These are phyloP conservation scores for Diaporthe eres DNA, from an alignment of 2,329 filamentous ascomycete genomes.

Conservation along the genomic window DNA sequence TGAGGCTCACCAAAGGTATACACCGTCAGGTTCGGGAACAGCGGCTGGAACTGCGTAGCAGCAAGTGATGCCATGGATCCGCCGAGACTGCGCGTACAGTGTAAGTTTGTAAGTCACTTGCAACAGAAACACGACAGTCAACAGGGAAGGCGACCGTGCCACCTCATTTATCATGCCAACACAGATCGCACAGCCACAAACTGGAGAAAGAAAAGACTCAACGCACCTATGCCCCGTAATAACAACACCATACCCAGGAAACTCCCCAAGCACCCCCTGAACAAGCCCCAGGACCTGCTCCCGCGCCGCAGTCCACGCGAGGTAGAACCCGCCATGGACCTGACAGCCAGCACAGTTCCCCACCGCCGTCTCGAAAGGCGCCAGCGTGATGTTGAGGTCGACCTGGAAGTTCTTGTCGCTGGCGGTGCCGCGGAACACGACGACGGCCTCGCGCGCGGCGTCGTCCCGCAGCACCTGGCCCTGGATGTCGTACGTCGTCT, in stretches of 20 bases:
- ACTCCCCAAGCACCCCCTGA: background rate
- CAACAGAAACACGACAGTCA: background rate
- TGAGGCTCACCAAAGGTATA: constrained; percentile 21
- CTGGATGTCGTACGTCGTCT: constrained; percentile 23
- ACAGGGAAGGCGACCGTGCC: background rate
- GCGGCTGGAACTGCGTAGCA: constrained; percentile 19
- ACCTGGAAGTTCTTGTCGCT: constrained; percentile 17
- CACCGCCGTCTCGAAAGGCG: constrained; percentile 10
- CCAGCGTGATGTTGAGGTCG: constrained; percentile 17
- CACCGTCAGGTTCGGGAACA: constrained; percentile 9
- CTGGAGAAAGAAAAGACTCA: background rate
- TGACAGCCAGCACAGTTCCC: background rate
- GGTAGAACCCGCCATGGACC: constrained; percentile 2
- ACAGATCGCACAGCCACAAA: background rate
- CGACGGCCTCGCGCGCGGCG: constrained; percentile 17
- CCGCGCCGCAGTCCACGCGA: constrained; percentile 10
- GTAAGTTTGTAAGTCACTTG: background rate
- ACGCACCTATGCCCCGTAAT: constrained; percentile 13
- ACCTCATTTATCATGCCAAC: background rate
- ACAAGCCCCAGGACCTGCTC: background rate
- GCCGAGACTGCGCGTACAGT: background rate
- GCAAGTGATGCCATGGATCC: constrained; percentile 19
- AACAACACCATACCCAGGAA: constrained; percentile 19
- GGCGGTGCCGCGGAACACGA: constrained; percentile 23
- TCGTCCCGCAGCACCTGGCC: constrained; percentile 25